phyloP scores from a whole-genome alignment of 1,284 basidiomycete species.

The Trichosporon coremiiforme region DNA sequence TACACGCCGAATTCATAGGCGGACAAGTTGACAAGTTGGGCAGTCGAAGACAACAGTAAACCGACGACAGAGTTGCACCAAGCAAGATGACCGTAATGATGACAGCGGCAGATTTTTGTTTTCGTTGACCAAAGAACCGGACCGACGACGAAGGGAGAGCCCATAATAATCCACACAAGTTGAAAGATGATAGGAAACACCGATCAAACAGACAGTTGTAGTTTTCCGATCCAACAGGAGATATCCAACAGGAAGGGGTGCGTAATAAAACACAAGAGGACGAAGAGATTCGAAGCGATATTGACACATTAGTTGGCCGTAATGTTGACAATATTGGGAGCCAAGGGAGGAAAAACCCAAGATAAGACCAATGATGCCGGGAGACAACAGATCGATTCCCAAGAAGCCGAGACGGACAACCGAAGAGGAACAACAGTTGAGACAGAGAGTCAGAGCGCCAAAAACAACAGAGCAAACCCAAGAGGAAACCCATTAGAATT shows the following conservation, averaged over 20 bases:
- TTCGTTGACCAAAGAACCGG: constrained; percentile 7
- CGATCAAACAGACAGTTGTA: constrained; percentile 16
- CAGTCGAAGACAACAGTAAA: constrained; percentile 18
- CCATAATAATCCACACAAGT: constrained; percentile 2
- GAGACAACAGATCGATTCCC: constrained; percentile 18
- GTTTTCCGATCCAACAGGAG: constrained; percentile 8
- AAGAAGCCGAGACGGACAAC: constrained; percentile 11
- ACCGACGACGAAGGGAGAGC: neutral
- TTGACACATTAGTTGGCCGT: constrained; percentile 19
- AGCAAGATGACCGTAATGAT: constrained; percentile 3
- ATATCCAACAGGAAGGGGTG: constrained; percentile 15
- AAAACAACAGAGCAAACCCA: constrained; percentile 11
- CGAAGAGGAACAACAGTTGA: constrained; percentile 18
- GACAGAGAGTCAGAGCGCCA: constrained; percentile 14
- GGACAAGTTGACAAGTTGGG: constrained; percentile 29
- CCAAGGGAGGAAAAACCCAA: neutral
- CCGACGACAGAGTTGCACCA: constrained; percentile 15
- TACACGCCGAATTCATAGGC: constrained; percentile 41
- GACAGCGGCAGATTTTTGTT: constrained; percentile 5
- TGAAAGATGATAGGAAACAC: neutral
- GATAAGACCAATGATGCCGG: neutral
- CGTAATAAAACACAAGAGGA: constrained; percentile 16
- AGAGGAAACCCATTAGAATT: constrained; percentile 9
- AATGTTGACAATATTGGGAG: constrained; percentile 7
- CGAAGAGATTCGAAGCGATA: constrained; percentile 8